Evolutionary conservation across 164 flowering plant species (phyloP).

Genomic region (Kingdonia uniflora): DNA sequence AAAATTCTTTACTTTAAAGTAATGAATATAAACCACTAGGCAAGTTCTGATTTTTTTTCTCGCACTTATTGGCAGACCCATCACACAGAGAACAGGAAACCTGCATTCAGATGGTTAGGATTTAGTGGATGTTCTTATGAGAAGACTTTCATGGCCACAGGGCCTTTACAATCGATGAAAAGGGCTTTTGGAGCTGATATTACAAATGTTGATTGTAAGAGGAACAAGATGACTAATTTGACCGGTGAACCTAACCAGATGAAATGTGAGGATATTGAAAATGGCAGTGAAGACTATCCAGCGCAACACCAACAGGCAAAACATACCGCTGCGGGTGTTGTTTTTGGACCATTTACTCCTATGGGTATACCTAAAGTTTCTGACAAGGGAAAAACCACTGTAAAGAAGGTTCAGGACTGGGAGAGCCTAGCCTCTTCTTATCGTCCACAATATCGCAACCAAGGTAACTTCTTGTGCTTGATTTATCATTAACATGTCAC

Average conservation of each 20-base stretch:
- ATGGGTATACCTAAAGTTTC: constrained; percentile 23
- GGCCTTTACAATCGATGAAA: constrained; percentile 36
- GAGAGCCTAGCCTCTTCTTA: constrained; percentile 49
- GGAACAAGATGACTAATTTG: constrained; percentile 25
- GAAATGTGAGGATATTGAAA: constrained; percentile 23
- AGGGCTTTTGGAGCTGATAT: constrained; percentile 74
- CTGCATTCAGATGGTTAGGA: constrained; percentile 92
- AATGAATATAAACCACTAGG: too few species aligned
- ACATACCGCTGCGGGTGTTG: constrained; percentile 29
- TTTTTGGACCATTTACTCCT: constrained; percentile 88
- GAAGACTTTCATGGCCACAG: not conserved
- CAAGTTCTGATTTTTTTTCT: too few species aligned
- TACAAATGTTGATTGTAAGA: constrained; percentile 48
- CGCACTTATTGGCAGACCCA: constrained; percentile 45
- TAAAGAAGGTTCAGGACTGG: constrained; percentile 42
- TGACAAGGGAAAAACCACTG: constrained; percentile 15
- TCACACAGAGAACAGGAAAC: constrained; percentile 65
- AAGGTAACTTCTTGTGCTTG: constrained; percentile 39
- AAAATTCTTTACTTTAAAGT: not conserved
- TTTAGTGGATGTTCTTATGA: constrained; percentile 20
- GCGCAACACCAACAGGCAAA: constrained; percentile 9
- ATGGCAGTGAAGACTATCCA: constrained; percentile 11
- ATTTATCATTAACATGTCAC: not conserved
- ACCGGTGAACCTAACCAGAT: constrained; percentile 7
- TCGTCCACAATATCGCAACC: constrained; percentile 83